Conservation (phyloP, 257 asterid genomes). For the Gentiana dahurica region DNA sequence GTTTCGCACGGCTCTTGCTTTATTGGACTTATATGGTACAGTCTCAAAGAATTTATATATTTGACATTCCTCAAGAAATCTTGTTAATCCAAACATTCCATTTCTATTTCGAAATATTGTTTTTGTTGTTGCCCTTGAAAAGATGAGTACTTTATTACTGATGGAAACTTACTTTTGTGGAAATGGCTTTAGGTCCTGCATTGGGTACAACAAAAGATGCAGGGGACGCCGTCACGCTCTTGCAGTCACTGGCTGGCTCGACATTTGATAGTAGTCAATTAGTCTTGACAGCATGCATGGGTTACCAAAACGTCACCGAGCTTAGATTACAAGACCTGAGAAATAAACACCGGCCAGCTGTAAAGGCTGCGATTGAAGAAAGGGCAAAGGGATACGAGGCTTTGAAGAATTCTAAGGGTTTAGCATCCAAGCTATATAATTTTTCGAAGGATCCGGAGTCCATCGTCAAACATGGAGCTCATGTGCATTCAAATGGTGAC, state of each 20-base stretch:
- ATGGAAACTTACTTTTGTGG: constrained; percentile 17
- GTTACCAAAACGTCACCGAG: constrained; percentile 70
- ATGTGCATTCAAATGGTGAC: constrained; percentile 38
- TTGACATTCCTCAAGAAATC: background rate
- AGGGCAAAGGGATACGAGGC: constrained; percentile 52
- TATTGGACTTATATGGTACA: constrained; percentile 84
- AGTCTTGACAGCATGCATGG: constrained; percentile 95
- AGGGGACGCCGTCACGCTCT: constrained; percentile 86
- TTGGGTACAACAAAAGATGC: constrained; percentile 90
- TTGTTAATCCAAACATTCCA: background rate
- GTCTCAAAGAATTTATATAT: constrained; percentile 2
- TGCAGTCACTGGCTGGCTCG: constrained; percentile 86
- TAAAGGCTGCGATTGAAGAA: constrained; percentile 65
- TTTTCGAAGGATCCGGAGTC: constrained; percentile 55
- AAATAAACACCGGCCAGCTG: constrained; percentile 74
- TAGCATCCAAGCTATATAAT: constrained; percentile 64
- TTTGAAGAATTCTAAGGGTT: constrained; percentile 55
- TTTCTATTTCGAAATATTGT: background rate
- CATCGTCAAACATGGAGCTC: constrained; percentile 24
- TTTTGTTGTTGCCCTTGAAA: background rate
- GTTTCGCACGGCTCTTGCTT: constrained; percentile 77
- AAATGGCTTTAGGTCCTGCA: constrained; percentile 81
- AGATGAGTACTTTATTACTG: background rate
- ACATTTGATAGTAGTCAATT: constrained; percentile 96
- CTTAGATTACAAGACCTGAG: constrained; percentile 57